These are phyloP conservation scores for Solanum lignicaule DNA, from an alignment of 257 asterid genomes.

Conservation along the genomic window DNA sequence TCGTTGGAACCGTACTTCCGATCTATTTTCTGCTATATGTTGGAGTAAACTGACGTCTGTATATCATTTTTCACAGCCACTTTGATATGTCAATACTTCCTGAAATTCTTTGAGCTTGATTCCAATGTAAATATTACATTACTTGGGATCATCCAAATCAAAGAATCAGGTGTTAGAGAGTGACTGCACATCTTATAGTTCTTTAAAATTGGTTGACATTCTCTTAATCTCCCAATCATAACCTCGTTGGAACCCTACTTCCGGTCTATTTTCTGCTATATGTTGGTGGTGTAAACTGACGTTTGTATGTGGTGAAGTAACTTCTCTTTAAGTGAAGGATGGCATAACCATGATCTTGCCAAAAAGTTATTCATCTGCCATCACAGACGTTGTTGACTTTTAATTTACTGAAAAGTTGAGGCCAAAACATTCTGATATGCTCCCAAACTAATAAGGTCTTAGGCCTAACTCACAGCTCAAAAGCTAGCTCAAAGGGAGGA, in stretches of 20 bases:
- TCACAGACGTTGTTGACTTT: neutral
- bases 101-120: neutral
- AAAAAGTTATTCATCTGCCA: neutral
- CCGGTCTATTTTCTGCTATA: neutral
- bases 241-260: neutral
- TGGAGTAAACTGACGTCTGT: neutral
- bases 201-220: neutral
- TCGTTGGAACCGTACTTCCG: neutral
- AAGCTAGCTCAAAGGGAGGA: no score
- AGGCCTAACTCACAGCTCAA: no score
- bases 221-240: neutral
- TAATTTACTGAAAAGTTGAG: neutral
- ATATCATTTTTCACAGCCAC: neutral
- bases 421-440: neutral
- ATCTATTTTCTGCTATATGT: neutral
- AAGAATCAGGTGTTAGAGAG: neutral
- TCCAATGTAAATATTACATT: neutral
- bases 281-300: neutral
- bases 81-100: neutral
- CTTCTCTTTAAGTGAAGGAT: neutral
- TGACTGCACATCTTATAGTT: neutral
- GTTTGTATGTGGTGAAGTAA: neutral
- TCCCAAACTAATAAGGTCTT: neutral
- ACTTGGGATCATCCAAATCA: neutral
- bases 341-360: neutral